Evolutionary conservation across 768 basidiomycete species (phyloP).

Genomic region (Mycena sanguinolenta): DNA sequence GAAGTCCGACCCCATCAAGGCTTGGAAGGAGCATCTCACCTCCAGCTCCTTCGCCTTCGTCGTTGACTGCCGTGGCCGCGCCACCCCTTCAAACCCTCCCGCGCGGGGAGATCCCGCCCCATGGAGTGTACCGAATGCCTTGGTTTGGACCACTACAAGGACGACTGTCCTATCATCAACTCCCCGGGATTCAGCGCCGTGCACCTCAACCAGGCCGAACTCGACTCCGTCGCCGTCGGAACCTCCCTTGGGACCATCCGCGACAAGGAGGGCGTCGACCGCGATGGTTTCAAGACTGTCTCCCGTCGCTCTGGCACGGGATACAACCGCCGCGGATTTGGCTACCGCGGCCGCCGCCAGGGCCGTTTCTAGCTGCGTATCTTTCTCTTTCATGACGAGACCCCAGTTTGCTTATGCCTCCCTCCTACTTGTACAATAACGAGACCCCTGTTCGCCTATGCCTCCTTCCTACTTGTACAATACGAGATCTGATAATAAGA

Average conservation of each 20-base stretch:
- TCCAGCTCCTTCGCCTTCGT: slow-evolving; percentile 19
- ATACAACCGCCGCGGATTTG: no score
- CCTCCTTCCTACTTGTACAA: no score
- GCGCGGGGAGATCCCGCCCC: background rate
- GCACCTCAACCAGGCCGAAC: slow-evolving; percentile 9
- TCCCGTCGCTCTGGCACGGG: no score
- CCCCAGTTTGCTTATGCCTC: no score
- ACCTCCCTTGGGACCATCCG: slow-evolving; percentile 7
- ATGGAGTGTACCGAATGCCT: slow-evolving; percentile 23
- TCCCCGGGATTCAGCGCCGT: slow-evolving; percentile 9
- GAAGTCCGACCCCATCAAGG: slow-evolving; percentile 1
- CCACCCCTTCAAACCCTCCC: no score
- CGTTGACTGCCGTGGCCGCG: slow-evolving; percentile 12
- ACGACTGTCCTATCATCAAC: slow-evolving; percentile 16
- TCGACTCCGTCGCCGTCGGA: background rate
- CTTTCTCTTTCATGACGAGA: no score
- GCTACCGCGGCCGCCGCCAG: no score
- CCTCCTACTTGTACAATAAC: no score
- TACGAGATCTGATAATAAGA: no score
- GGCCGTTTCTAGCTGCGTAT: no score
- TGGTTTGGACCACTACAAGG: background rate
- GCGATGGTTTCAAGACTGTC: slow-evolving; percentile 11
- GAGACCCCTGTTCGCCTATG: no score
- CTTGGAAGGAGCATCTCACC: slow-evolving; percentile 13
- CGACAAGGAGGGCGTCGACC: background rate